Base-by-base conservation (phyloP, 805 yeast genomes). In the Pichia membranifaciens region DNA sequence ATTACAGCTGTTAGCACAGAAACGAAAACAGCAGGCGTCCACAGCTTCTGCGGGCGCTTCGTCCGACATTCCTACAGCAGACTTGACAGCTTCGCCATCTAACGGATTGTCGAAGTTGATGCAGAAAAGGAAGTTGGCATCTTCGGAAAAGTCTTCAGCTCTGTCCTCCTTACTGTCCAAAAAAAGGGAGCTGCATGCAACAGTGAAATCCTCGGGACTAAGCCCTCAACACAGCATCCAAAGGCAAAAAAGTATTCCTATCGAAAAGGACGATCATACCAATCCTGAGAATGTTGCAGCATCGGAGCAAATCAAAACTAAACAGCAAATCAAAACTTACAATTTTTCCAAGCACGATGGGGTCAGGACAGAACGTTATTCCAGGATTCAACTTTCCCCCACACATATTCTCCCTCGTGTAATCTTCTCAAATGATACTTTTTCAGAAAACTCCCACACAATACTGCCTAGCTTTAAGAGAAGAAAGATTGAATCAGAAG, bases 1-100 rank as follows among this genome's bases (percentile, higher is more conserved):
- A 46, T 15, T 55, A 20, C 56, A 55, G 28, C 44, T 41, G n/a
- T 32, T 55, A 3, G 54, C 57, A 3, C 41, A 44, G 18, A 44
- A 47, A 38, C 38, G 45, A 34, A 44, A 47, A 16, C 34, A 18
- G 5, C 34, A 36, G 21, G 43, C 43, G 16, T 21, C 43, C n/a
- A 40, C 35, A 34, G 17, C 35, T 35, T 12, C 31, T 10, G 5
- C 12, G 8, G 3, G 12, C 28, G 17, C 10, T 25, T 25, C 22
- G 12, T 10, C 38, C 4, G 38, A 35, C 9, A 10, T 13, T 8
- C 10, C 36, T 9, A 33, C 36, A 6, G 36, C 36, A 33, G 20
- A 33, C 8, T 6, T 17, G 20, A 6, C 20, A n/a, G 16, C 36
- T 6, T n/a, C 36, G n/a, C 36, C 36, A 17, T 33, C 20, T 33